These are phyloP conservation scores for Lojkania enalia DNA, from an alignment of 2,329 filamentous ascomycete genomes.

Conservation along the genomic window DNA sequence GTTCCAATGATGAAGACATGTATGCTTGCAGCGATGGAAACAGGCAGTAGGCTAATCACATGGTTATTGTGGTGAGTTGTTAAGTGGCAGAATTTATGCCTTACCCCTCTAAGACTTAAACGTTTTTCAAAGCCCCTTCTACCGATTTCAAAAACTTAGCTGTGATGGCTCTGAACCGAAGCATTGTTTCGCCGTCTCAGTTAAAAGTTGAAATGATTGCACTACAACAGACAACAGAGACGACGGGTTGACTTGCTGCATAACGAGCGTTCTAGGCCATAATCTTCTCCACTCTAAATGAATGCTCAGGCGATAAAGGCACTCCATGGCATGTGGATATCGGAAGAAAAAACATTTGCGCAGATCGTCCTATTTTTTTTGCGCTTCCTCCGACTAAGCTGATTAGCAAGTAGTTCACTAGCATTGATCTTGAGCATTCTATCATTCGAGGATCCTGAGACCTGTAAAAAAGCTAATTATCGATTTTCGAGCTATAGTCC, in stretches of 20 bases:
- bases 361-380: too few relatives aligned
- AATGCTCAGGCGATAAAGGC: too few relatives aligned
- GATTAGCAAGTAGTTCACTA: not conserved
- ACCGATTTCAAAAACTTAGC: too few relatives aligned
- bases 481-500: not conserved
- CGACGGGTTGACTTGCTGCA: too few relatives aligned
- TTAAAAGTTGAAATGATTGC: not conserved
- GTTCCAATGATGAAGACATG: constrained; percentile 12
- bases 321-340: too few relatives aligned
- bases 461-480: not conserved
- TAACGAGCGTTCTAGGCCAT: too few relatives aligned
- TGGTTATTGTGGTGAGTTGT: constrained; percentile 3
- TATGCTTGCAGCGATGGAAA: constrained; percentile 19
- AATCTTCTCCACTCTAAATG: too few relatives aligned
- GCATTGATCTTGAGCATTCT: not conserved
- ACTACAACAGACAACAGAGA: too few relatives aligned
- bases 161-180: not conserved
- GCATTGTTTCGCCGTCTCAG: not conserved
- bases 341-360: too few relatives aligned
- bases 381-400: too few relatives aligned
- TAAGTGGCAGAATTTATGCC: not conserved
- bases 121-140: too few relatives aligned
- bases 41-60: constrained; percentile 17
- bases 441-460: not conserved
- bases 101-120: too few relatives aligned